Conservation (phyloP, 1,139 yeast species). For the Casaregolazyma suthepensis region DNA sequence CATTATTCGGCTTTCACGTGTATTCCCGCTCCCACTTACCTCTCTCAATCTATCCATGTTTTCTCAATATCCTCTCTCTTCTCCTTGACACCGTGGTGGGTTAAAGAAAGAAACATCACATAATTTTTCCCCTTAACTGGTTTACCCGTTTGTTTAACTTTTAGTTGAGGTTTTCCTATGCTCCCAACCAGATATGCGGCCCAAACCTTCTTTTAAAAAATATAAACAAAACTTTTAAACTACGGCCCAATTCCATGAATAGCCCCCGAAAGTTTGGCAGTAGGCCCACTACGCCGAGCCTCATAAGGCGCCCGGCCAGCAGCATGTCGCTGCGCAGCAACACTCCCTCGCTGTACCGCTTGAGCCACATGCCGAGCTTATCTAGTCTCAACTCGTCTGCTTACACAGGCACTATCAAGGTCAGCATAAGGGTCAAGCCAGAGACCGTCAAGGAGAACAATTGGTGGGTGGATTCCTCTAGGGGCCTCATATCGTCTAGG, state of each 20-base stretch:
- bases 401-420: slow-evolving; percentile 34
- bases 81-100: background rate
- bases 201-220: background rate
- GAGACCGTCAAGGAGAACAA: slow-evolving; percentile 7
- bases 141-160: background rate
- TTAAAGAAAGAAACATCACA: background rate
- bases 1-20: background rate
- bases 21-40: slow-evolving; percentile 31
- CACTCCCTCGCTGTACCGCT: slow-evolving; percentile 22
- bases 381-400: slow-evolving; percentile 12
- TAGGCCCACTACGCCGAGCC: slow-evolving; percentile 27
- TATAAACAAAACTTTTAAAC: background rate
- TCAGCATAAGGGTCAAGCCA: slow-evolving; percentile 33
- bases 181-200: slow-evolving; percentile 1
- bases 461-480: slow-evolving; percentile 24
- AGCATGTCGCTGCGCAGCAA: slow-evolving; percentile 27
- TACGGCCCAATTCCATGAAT: background rate
- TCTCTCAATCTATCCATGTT: slow-evolving; percentile 48
- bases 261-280: slow-evolving; percentile 8
- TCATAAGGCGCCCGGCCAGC: slow-evolving; percentile 25
- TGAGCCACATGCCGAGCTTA: slow-evolving; percentile 3
- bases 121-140: background rate
- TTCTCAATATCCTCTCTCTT: background rate
- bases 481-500: slow-evolving; percentile 23
- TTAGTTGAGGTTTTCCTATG: background rate